These are phyloP conservation scores for Marasmius fiardii DNA, from an alignment of 1,284 basidiomycete species.

Conservation along the genomic window DNA sequence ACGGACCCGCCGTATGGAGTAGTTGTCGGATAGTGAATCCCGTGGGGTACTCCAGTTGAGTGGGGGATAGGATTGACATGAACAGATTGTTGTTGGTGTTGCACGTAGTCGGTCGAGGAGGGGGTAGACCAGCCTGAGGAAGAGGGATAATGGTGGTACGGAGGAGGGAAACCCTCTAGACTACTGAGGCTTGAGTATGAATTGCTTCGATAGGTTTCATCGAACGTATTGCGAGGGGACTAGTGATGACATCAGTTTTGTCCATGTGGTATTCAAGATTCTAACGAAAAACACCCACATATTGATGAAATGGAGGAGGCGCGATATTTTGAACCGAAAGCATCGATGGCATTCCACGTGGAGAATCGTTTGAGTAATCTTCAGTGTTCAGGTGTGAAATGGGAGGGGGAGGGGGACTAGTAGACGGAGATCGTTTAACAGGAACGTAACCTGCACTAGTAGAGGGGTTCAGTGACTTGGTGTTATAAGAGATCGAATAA, in stretches of 20 bases:
- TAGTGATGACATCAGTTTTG: background rate
- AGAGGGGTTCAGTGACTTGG: background rate
- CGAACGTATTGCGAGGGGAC: background rate
- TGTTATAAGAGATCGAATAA: background rate
- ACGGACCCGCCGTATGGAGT: background rate
- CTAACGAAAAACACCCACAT: background rate
- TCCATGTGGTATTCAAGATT: background rate
- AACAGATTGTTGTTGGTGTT: background rate
- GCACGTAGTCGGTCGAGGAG: background rate
- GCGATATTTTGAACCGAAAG: background rate
- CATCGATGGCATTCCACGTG: background rate
- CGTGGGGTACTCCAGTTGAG: background rate
- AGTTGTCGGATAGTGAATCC: background rate
- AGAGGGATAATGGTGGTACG: background rate
- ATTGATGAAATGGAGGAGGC: background rate
- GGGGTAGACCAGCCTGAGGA: background rate
- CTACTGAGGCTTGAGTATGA: background rate
- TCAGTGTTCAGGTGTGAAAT: background rate
- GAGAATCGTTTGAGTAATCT: background rate
- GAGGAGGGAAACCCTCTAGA: background rate
- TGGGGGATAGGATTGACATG: background rate
- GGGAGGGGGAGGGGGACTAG: background rate
- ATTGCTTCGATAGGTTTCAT: background rate
- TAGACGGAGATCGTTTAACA: background rate
- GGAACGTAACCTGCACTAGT: background rate